Conservation (phyloP, 139 green algal species). For the Closterium sp. region DNA sequence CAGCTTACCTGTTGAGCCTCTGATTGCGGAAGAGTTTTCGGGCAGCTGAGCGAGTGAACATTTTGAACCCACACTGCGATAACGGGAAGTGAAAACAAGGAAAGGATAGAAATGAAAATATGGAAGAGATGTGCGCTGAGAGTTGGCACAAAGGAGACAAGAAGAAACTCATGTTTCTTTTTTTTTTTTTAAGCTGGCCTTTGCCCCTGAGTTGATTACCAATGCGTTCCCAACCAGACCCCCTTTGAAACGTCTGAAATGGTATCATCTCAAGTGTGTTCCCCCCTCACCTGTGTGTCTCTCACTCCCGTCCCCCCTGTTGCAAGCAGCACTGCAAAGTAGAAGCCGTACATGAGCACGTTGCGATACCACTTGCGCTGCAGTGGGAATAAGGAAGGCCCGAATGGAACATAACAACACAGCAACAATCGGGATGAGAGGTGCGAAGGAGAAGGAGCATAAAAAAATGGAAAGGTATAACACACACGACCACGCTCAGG, state of each 20-base stretch:
- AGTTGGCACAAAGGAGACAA: background rate
- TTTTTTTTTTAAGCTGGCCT: no score
- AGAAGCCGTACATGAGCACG: slow-evolving; percentile 40
- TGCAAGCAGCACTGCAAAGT: slow-evolving; percentile 29
- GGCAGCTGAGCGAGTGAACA: slow-evolving; percentile 82
- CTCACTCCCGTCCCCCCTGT: slow-evolving; percentile 23
- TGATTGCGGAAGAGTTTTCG: slow-evolving; percentile 79
- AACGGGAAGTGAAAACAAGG: no score
- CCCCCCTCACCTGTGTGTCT: slow-evolving; percentile 39
- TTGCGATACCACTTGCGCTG: slow-evolving; percentile 49
- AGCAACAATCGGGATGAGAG: background rate
- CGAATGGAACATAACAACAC: background rate
- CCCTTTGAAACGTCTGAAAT: no score
- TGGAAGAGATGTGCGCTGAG: no score
- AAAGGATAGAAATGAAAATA: no score
- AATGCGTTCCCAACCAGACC: no score
- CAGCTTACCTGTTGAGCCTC: slow-evolving; percentile 64
- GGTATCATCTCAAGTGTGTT: background rate
- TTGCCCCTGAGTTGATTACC: no score
- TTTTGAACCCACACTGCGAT: slow-evolving; percentile 70
- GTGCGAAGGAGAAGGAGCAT: slow-evolving; percentile 15
- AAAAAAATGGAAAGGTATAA: background rate
- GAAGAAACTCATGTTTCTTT: background rate
- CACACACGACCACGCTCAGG: no score
- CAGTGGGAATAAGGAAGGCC: background rate